Evolutionary conservation across 352 stramenopile species (phyloP).

Genomic region (Globisporangium megalacanthum): DNA sequence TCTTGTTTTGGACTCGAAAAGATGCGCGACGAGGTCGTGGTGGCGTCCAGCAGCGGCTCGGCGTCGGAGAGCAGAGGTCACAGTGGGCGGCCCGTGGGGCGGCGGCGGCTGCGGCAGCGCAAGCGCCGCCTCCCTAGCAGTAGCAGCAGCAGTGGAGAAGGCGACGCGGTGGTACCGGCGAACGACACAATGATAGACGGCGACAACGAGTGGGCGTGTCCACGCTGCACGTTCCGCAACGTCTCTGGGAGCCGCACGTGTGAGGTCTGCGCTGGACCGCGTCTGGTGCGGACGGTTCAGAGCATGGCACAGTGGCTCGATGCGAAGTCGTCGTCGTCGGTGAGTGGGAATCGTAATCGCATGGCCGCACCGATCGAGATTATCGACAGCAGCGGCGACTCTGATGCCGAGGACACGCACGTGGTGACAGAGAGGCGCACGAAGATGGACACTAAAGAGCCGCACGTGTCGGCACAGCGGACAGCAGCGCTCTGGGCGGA

Average conservation of each 20-base stretch:
- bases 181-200: constrained; percentile 7
- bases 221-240: constrained; percentile 48
- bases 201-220: constrained; percentile 32
- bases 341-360: not conserved
- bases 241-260: constrained; percentile 20
- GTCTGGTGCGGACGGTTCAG: constrained; percentile 17
- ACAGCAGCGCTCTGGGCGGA: constrained; percentile 41
- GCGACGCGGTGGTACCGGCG: not conserved
- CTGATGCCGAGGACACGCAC: constrained; percentile 13
- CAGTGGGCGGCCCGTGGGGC: not conserved
- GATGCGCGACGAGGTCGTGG: not conserved
- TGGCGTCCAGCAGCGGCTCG: not conserved
- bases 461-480: constrained; percentile 1
- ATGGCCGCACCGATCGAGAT: constrained; percentile 13
- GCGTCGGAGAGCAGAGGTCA: no score
- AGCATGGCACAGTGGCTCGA: constrained; percentile 40
- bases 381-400: constrained; percentile 34
- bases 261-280: constrained; percentile 32
- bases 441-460: not conserved
- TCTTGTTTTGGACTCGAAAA: no score
- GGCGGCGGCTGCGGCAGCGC: constrained; percentile 5
- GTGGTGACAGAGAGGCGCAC: no score
- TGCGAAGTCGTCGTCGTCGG: no score
- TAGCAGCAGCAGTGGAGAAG: not conserved
- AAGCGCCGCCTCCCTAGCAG: not conserved